Evolutionary conservation across 306 rosid genomes (phyloP).

Genomic region (Nissolia schottii): DNA sequence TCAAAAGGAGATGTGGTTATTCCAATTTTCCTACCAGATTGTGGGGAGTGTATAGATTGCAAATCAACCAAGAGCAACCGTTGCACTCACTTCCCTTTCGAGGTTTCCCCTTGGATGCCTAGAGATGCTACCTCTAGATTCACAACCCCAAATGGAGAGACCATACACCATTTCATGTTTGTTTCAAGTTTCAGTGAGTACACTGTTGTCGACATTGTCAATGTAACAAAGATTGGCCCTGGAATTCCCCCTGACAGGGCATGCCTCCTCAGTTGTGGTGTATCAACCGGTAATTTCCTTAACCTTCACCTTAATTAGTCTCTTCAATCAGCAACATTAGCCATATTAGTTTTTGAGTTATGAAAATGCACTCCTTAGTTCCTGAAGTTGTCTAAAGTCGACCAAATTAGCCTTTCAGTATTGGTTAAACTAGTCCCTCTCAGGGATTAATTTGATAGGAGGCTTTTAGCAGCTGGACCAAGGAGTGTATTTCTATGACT

Average conservation of each 20-base stretch:
- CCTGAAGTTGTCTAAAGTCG: too few relatives aligned
- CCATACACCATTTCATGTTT: slow-evolving; percentile 55
- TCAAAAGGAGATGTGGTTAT: slow-evolving; percentile 64
- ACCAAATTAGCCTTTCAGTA: too few relatives aligned
- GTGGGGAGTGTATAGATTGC: slow-evolving; percentile 64
- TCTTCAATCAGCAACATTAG: too few relatives aligned
- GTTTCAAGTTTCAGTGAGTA: slow-evolving; percentile 81
- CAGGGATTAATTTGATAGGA: too few relatives aligned
- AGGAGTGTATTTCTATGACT: too few relatives aligned
- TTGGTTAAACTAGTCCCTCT: too few relatives aligned
- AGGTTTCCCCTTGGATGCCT: slow-evolving; percentile 60
- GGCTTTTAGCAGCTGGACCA: too few relatives aligned
- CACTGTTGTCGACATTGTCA: slow-evolving; percentile 67
- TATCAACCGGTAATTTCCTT: slow-evolving; percentile 57
- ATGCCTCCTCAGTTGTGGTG: slow-evolving; percentile 76
- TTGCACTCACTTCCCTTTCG: slow-evolving; percentile 61
- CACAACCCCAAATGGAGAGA: slow-evolving; percentile 60
- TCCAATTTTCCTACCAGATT: slow-evolving; percentile 66
- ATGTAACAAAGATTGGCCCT: slow-evolving; percentile 52
- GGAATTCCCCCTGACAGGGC: slow-evolving; percentile 57
- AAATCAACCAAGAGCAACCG: slow-evolving; percentile 65
- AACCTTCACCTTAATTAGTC: too few relatives aligned
- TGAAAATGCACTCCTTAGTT: too few relatives aligned
- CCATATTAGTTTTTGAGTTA: too few relatives aligned
- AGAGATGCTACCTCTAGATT: slow-evolving; percentile 61